Base-by-base conservation (phyloP, 176 grass and related monocot genomes). In the Oryza meyeriana region DNA sequence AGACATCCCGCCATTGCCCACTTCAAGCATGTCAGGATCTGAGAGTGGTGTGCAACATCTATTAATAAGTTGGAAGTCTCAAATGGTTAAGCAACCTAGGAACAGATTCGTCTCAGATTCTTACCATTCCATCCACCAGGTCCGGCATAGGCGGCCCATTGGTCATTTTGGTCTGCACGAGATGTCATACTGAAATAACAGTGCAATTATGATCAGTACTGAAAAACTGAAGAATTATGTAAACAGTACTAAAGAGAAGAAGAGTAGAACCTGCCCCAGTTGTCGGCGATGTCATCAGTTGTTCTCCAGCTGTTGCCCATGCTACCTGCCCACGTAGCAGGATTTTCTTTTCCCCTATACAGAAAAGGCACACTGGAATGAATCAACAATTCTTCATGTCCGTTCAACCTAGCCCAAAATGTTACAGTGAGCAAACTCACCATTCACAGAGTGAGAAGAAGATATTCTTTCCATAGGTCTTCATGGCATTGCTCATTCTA, bases 271-370 rank as follows among this genome's bases (percentile, higher is more conserved):
- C 93, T 96, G 66, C 22, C 69, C 97, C 97, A 99, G 74, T 91
- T 96, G 72, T 96, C 97, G 6, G 63, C 74, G 10, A 99, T 99
- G 78, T 99, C 93, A 0, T n/a, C 87, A 12, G 97, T 99, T 64
- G 97, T 99, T 86, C 97, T 95, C 97, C 97, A 96, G 87, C 97
- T 99, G 66, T 99, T 99, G 33, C 93, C 97, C 33, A 94, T 80
- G 28, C 77, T 2, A 1, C 89, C 44, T 63, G 91, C 97, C 97
- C 97, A 99, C 10, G 97, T 99, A 30, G 97, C 97, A 42, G 97
- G 97, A 68, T 96, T 78, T 18, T 90, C 64, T 40, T 33, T 42
- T 17, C 97, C 97, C 97, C 97, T 99, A 69, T 58, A 74, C 30
- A 77, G 75, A 25, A 38, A 66, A 25, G 33, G 8, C 74, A 25